phyloP scores from a whole-genome alignment of 2,329 filamentous ascomycete genomes.

The Shiraia sp. region DNA sequence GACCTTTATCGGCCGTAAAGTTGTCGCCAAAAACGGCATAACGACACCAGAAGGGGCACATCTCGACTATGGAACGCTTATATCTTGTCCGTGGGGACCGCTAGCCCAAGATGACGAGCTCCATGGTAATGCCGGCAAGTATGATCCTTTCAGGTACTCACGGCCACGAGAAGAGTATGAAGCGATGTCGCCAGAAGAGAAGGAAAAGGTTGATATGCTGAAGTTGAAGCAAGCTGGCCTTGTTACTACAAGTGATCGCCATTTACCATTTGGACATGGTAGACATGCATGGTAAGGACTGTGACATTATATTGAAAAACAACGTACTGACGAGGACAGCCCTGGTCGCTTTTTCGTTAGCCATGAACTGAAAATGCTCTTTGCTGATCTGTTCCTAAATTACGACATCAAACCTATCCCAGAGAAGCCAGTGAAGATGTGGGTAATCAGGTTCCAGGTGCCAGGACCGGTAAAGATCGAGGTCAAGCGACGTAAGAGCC shows the following conservation, averaged over 20 bases:
- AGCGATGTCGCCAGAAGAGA: conserved; percentile 19
- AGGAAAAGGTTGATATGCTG: conserved; percentile 17
- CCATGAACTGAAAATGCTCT: conserved; percentile 44
- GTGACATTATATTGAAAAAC: conserved; percentile 27
- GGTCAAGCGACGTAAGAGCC: conserved; percentile 10
- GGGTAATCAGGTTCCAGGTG: conserved; percentile 15
- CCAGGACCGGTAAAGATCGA: conserved; percentile 12
- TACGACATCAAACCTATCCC: conserved; percentile 40
- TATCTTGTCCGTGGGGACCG: conserved; percentile 23
- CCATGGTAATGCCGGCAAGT: conserved; percentile 16
- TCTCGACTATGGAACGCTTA: conserved; percentile 17
- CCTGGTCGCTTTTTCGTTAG: conserved; percentile 46
- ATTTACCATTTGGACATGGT: conserved; percentile 62
- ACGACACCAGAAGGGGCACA: conserved; percentile 70
- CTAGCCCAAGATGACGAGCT: conserved; percentile 22
- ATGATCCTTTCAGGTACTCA: conserved; percentile 33
- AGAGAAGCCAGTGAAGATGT: conserved; percentile 25
- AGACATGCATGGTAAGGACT: conserved; percentile 49
- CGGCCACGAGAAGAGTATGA: conserved; percentile 23
- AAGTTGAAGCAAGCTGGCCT: conserved; percentile 52
- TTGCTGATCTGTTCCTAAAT: conserved; percentile 43
- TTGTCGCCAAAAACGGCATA: conserved; percentile 71
- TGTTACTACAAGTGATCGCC: conserved; percentile 57
- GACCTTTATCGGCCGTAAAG: conserved; percentile 54
- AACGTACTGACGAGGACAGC: conserved; percentile 17